A percentile compares a stretch with the other conserved stretches of the same genome.
phyloP scores from a whole-genome alignment of 2,329 filamentous ascomycete genomes.

The Cladosporium sp. region DNA sequence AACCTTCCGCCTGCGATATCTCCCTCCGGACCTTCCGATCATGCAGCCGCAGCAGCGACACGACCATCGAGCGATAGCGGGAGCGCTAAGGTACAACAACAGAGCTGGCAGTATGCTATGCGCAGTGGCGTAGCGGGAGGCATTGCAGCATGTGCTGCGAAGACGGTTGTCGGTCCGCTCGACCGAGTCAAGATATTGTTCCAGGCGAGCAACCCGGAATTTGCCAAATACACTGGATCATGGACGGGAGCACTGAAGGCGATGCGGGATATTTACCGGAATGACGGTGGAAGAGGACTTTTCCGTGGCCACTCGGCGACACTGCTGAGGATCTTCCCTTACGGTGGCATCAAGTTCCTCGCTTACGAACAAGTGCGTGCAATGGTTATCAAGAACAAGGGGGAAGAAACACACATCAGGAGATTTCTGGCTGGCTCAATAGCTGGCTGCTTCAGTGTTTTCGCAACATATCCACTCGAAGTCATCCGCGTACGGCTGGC shows the following conservation, averaged over 20 bases:
- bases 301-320: constrained; percentile 96
- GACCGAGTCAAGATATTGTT: constrained; percentile 99
- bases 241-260: constrained; percentile 82
- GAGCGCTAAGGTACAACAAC: constrained; percentile 59
- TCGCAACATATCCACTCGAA: constrained; percentile 94
- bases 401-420: constrained; percentile 75
- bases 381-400: constrained; percentile 63
- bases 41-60: constrained; percentile 16
- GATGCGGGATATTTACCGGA: constrained; percentile 74
- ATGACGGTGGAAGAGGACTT: constrained; percentile 70
- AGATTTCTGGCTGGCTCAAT: constrained; percentile 70
- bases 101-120: constrained; percentile 78
- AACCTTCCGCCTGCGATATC: constrained; percentile 6
- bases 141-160: constrained; percentile 86
- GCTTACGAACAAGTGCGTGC: constrained; percentile 95
- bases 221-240: constrained; percentile 85
- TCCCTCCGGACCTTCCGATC: constrained; percentile 13
- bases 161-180: constrained; percentile 91
- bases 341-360: constrained; percentile 96
- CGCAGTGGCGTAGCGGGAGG: constrained; percentile 84
- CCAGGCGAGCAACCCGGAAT: constrained; percentile 90
- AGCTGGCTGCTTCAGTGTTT: constrained; percentile 84
- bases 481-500: constrained; percentile 88
- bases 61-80: constrained; percentile 23
- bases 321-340: constrained; percentile 89